Evolutionary conservation across 257 asterid genomes (phyloP).

Genomic region (Euphrasia confusa): DNA sequence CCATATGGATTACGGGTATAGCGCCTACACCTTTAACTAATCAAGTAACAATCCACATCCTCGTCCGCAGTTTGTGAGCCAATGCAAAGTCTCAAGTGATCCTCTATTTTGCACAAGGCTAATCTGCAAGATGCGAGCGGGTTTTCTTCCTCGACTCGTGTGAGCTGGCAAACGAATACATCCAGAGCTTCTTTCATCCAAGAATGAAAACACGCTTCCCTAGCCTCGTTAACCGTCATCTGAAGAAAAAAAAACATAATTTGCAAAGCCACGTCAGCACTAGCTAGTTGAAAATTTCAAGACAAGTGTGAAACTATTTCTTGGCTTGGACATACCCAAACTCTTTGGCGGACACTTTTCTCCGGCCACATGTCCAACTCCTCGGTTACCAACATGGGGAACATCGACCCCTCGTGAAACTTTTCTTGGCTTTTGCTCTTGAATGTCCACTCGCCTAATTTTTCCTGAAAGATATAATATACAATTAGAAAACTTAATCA

Average conservation of each 20-base stretch:
- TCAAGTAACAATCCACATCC: constrained; percentile 39
- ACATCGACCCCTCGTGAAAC: constrained; percentile 79
- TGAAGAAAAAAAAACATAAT: constrained; percentile 25
- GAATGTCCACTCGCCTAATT: constrained; percentile 79
- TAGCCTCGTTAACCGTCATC: constrained; percentile 74
- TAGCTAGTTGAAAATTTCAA: not conserved
- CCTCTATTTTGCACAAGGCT: constrained; percentile 39
- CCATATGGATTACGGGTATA: constrained; percentile 15
- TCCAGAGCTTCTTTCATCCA: constrained; percentile 98
- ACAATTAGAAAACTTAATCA: not conserved
- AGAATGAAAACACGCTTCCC: constrained; percentile 49
- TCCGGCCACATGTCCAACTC: constrained; percentile 91
- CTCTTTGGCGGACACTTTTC: constrained; percentile 65
- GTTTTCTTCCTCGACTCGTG: constrained; percentile 31
- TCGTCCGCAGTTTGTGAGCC: constrained; percentile 39
- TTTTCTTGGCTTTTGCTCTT: constrained; percentile 92
- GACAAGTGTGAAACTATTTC: no score
- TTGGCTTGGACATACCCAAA: constrained; percentile 58
- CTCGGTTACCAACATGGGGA: constrained; percentile 68
- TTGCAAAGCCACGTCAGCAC: constrained; percentile 25
- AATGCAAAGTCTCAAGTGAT: constrained; percentile 29
- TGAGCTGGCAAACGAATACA: constrained; percentile 39
- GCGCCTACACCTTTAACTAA: constrained; percentile 31
- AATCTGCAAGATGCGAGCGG: constrained; percentile 22
- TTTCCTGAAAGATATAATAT: constrained; percentile 38